Evolutionary conservation across 1,284 basidiomycete genomes (phyloP).

Genomic region (Bjerkandera adusta): DNA sequence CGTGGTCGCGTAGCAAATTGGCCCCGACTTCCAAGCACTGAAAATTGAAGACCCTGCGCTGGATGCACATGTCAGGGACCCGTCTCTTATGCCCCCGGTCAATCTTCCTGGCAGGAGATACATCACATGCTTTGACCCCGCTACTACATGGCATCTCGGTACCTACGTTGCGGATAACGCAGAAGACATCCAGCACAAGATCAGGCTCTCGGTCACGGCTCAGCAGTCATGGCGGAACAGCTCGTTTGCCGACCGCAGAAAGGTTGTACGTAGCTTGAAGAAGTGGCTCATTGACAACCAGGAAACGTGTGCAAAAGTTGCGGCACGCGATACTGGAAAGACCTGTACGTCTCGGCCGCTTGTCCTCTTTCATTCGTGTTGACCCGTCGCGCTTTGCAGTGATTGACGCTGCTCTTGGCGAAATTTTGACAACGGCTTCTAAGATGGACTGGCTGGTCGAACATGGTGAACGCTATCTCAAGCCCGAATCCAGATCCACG

Average conservation of each 20-base stretch:
- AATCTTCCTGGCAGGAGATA: conserved; percentile 55
- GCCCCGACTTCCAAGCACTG: conserved; percentile 53
- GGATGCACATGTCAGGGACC: conserved; percentile 58
- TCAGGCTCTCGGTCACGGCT: conserved; percentile 62
- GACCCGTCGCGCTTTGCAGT: conserved; percentile 42
- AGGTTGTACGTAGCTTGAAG: conserved; percentile 81
- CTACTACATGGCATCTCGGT: conserved; percentile 77
- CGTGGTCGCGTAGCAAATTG: conserved; percentile 42
- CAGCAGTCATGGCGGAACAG: conserved; percentile 73
- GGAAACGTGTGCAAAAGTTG: conserved; percentile 84
- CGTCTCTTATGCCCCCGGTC: conserved; percentile 51
- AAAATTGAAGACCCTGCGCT: conserved; percentile 57
- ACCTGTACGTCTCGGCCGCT: conserved; percentile 61
- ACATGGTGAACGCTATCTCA: conserved; percentile 74
- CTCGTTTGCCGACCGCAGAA: conserved; percentile 74
- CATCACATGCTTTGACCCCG: conserved; percentile 90
- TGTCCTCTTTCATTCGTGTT: conserved; percentile 3
- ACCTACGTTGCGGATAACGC: conserved; percentile 69
- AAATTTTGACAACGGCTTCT: conserved; percentile 85
- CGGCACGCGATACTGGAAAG: conserved; percentile 94
- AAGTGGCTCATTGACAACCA: conserved; percentile 91
- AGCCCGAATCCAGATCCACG: conserved; percentile 67
- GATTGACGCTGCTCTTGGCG: conserved; percentile 87
- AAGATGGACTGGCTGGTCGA: conserved; percentile 88
- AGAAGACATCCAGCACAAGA: conserved; percentile 68